Base-by-base conservation (phyloP, 2,329 filamentous ascomycete species). In the Paecilomyces variotii region DNA sequence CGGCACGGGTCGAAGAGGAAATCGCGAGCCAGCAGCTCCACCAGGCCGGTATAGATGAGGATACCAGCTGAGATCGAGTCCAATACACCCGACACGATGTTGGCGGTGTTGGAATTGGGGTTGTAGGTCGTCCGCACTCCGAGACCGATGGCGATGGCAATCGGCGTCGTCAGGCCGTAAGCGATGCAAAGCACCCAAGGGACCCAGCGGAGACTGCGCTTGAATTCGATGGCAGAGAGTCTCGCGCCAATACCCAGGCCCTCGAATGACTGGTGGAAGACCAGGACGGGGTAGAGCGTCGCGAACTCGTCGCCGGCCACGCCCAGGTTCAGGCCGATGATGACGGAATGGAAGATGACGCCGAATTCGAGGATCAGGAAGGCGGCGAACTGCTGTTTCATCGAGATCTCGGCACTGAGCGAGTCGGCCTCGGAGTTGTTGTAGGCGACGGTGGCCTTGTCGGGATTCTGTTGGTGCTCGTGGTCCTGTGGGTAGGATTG, bases 201-300 rank as follows among this genome's bases (percentile, higher is more conserved):
- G 54, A 83, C 63, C 76, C 75, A 80, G 34, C 64, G 69, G 0
- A 45, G 39, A 14, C 71, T 68, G 14, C 65, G 68, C 4, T 76
- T 76, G 65, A 82, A 83, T 0, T 78, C 81, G 24, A 86, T 84
- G 25, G 79, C 78, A 3, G 81, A 82, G 69, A 87, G 80, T 54
- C 84, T 77, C 0, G 84, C 82, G 12, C 84, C 84, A 39, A 87
- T 82, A 69, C 84, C 84, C 0, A 87, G 78, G 55, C 84, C 84
- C 63, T 87, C 84, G 59, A 86, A 87, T 10, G 81, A 79, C 65
- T 87, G 84, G 63, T 87, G 84, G 72, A 87, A 86, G 57, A 85
- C 79, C 0, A 87, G 75, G 45, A 86, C 84, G 2, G 81, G 79
- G 67, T 85, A 84, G 1, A 86, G 75, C 0, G 82, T 80, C 32